These are phyloP conservation scores for Bromus sterilis DNA, from an alignment of 176 grass and related monocot species.

Conservation along the genomic window DNA sequence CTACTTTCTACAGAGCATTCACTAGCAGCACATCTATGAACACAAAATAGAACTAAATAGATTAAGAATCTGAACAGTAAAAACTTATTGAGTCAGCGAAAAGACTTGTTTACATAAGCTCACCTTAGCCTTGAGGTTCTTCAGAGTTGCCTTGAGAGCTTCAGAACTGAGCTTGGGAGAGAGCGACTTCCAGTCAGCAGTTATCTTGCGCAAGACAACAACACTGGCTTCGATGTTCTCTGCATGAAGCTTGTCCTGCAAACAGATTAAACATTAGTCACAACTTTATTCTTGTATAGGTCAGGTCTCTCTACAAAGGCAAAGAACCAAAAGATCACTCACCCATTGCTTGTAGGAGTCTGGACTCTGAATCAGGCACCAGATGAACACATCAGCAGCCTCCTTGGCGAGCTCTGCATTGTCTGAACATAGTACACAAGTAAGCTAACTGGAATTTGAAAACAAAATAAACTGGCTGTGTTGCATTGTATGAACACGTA, in stretches of 20 bases:
- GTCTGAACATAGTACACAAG: slow-evolving; percentile 43
- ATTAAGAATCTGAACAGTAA: background rate
- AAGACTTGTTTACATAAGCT: background rate
- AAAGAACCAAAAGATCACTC: slow-evolving; percentile 23
- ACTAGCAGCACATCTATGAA: background rate
- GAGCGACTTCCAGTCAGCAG: slow-evolving; percentile 57
- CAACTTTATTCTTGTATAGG: background rate
- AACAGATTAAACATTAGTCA: slow-evolving; percentile 1
- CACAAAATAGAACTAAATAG: background rate
- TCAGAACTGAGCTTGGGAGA: slow-evolving; percentile 62
- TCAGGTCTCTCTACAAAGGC: background rate
- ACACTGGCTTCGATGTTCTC: slow-evolving; percentile 74
- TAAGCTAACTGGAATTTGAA: background rate
- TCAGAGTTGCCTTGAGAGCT: slow-evolving; percentile 60
- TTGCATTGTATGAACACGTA: background rate
- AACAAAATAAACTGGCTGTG: background rate
- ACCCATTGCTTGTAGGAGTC: slow-evolving; percentile 95
- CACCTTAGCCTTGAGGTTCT: slow-evolving; percentile 79
- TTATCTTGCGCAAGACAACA: slow-evolving; percentile 57
- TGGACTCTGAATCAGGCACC: slow-evolving; percentile 78
- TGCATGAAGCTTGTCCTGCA: slow-evolving; percentile 59
- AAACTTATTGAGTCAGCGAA: background rate
- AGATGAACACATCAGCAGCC: slow-evolving; percentile 65
- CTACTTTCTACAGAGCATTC: background rate
- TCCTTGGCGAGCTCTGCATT: slow-evolving; percentile 71